Evolutionary conservation across 164 flowering plant species (phyloP).

Genomic region (Vitis labrusca): DNA sequence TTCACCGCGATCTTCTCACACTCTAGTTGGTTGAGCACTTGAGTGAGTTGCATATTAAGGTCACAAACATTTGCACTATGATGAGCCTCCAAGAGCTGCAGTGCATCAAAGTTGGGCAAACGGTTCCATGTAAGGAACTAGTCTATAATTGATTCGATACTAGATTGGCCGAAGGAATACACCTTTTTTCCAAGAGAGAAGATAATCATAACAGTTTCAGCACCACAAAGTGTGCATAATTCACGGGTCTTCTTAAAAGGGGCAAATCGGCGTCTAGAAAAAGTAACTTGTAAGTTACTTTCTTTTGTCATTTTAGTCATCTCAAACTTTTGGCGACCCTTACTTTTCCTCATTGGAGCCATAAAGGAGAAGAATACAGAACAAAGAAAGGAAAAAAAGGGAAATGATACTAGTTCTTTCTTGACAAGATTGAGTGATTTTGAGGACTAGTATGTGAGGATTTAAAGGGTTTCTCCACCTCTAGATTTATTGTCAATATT

Average conservation of each 20-base stretch:
- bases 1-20: slow-evolving; percentile 18
- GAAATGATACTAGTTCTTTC: too few relatives aligned
- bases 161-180: slow-evolving; percentile 42
- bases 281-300: slow-evolving; percentile 34
- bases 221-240: slow-evolving; percentile 37
- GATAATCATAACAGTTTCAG: slow-evolving; percentile 32
- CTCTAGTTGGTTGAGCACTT: slow-evolving; percentile 11
- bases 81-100: slow-evolving; percentile 20
- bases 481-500: too few relatives aligned
- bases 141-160: slow-evolving; percentile 25
- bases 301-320: slow-evolving; percentile 20
- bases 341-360: slow-evolving; percentile 3
- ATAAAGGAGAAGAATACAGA: not conserved
- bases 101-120: slow-evolving; percentile 2
- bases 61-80: slow-evolving; percentile 19
- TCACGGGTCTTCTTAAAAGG: slow-evolving; percentile 51
- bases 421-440: too few relatives aligned
- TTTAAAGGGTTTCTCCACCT: too few relatives aligned
- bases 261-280: slow-evolving; percentile 45
- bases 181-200: slow-evolving; percentile 36
- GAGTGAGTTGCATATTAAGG: slow-evolving; percentile 16
- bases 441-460: too few relatives aligned
- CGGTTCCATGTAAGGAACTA: slow-evolving; percentile 19
- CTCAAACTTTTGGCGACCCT: slow-evolving; percentile 16
- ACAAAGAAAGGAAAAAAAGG: too few relatives aligned